These are phyloP conservation scores for Hortiboletus campestris DNA, from an alignment of 768 basidiomycete species.

Conservation along the genomic window DNA sequence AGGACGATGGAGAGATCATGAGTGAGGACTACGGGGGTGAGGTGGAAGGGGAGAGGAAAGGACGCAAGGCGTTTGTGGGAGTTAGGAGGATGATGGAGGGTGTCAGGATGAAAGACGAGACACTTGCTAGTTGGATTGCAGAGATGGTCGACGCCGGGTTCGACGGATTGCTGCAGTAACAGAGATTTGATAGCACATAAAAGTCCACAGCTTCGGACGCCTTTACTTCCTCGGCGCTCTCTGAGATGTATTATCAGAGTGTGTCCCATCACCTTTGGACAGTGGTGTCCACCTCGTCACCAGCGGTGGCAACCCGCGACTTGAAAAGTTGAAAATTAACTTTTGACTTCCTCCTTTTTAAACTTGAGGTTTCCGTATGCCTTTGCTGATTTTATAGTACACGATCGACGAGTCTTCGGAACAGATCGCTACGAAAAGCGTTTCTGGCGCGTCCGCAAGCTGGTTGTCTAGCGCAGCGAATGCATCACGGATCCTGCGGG, in stretches of 20 bases:
- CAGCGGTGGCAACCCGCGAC: too few relatives aligned
- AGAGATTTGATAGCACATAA: neutral
- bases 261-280: neutral
- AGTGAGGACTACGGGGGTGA: conserved; percentile 40
- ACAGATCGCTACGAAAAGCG: conserved; percentile 68
- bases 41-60: conserved; percentile 67
- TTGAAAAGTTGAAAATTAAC: too few relatives aligned
- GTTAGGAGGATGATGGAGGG: conserved; percentile 59
- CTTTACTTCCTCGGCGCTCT: neutral
- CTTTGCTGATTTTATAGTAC: conserved; percentile 78
- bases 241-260: neutral
- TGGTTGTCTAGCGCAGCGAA: conserved; percentile 46
- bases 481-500: conserved; percentile 52
- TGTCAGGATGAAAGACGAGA: conserved; percentile 65
- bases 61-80: conserved; percentile 67
- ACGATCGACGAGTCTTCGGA: conserved; percentile 80
- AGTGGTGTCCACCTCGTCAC: neutral
- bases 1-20: conserved; percentile 65
- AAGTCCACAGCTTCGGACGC: neutral
- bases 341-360: conserved; percentile 23
- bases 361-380: conserved; percentile 71
- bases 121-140: conserved; percentile 54
- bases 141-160: conserved; percentile 58
- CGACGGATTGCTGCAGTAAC: conserved; percentile 30
- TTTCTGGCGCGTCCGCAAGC: conserved; percentile 30